A percentile compares a stretch with the other conserved stretches of the same genome.
These are phyloP conservation scores for Coemansia sp. DNA, from an alignment of 192 early-diverging fungal genomes.

Conservation along the genomic window DNA sequence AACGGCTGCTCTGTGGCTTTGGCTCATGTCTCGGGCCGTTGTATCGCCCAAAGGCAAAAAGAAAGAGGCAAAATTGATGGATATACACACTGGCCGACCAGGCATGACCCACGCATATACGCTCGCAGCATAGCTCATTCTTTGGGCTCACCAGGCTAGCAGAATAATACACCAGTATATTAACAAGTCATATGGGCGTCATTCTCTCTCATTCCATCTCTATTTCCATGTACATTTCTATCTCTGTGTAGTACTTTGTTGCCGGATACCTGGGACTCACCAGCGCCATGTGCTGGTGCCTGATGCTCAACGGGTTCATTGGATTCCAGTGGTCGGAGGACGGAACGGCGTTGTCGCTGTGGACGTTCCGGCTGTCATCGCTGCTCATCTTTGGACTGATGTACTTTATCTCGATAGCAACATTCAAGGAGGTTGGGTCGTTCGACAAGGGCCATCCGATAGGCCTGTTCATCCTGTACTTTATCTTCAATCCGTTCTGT, in stretches of 20 bases:
- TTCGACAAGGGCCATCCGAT: conserved; percentile 66
- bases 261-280: conserved; percentile 79
- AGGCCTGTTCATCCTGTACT: conserved; percentile 82
- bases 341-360: conserved; percentile 89
- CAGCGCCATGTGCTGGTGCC: conserved; percentile 86
- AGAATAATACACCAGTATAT: neutral
- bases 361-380: conserved; percentile 88
- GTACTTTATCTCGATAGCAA: conserved; percentile 79
- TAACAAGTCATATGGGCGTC: neutral
- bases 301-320: conserved; percentile 93
- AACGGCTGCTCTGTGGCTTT: no score
- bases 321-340: conserved; percentile 98
- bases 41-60: no score
- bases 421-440: conserved; percentile 68
- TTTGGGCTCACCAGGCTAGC: neutral
- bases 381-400: conserved; percentile 77
- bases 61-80: no score
- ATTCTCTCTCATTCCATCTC: neutral
- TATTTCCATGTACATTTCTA: neutral
- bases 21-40: no score
- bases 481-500: conserved; percentile 80
- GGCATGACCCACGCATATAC: no score
- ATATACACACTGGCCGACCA: no score
- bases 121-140: no score
- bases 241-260: conserved; percentile 69